Evolutionary conservation across 179 eudicot genomes (phyloP), one percentile per base, ranked within the genome.

Genomic region (Corrigiola litoralis): DNA sequence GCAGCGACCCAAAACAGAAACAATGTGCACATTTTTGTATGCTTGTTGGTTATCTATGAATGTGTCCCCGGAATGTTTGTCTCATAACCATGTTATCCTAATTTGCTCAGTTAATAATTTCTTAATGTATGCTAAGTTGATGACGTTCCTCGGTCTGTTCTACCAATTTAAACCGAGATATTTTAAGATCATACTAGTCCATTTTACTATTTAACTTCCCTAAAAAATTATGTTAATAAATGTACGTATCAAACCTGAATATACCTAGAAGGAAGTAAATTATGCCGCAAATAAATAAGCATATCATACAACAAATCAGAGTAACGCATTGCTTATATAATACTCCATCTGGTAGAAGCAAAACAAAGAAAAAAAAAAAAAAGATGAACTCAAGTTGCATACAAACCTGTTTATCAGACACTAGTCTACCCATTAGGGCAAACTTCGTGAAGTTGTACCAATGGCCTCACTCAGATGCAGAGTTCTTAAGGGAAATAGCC

Each of bases 381-480:
- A 33, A 32, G 21, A 58, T 67, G 71, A 58, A 41, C 25, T 12
- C 57, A 57, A 57, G 23, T 23, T 67, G 55, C 28, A 40, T 58
- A n/a, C 42, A 67, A 58, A 49, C 20, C 4, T 71, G 49, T 46
- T 5, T 36, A 21, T 4, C 17, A 36, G 69, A 63, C 36, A 55
- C 24, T 36, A 9, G 63, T 17, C 49, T 16, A 0, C 63, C 63
- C 20, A 36, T 42, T n/a, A 63, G 42, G 31, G 11, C 34, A 12
- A 63, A n/a, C 50, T 63, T 63, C 41, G 14, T 45, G 31, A 45
- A 45, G 36, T 17, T 69, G 1, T 66, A 59, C 17, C 72, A 69
- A 66, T 69, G 81, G 75, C 62, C 81, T 17, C 24, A 53, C 14
- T 67, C 74, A 12, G 81, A 77, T 17, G 72, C 53, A 9, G 81